These are phyloP conservation scores for Penicillium alfredii DNA, from an alignment of 495 filamentous ascomycete genomes.

Conservation along the genomic window DNA sequence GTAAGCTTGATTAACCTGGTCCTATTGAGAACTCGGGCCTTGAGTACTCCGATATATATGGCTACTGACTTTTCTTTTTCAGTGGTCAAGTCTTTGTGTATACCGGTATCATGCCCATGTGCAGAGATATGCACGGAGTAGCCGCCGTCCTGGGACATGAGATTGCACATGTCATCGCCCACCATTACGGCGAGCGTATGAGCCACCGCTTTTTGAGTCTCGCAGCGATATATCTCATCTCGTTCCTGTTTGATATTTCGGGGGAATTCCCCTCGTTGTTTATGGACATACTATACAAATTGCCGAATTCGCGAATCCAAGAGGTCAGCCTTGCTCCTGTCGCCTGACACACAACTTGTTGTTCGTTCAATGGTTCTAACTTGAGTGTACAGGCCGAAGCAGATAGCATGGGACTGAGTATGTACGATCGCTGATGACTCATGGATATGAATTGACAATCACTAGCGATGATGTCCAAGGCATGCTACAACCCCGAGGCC, in stretches of 20 bases:
- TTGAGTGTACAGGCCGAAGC: slow-evolving; percentile 59
- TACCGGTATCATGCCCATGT: slow-evolving; percentile 71
- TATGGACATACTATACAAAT: slow-evolving; percentile 57
- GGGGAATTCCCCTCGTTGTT: slow-evolving; percentile 33
- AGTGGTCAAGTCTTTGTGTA: slow-evolving; percentile 91
- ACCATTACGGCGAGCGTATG: slow-evolving; percentile 72
- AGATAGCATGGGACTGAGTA: slow-evolving; percentile 80
- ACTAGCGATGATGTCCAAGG: slow-evolving; percentile 56
- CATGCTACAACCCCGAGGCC: slow-evolving; percentile 66
- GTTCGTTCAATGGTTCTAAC: too few species aligned
- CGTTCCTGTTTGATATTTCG: slow-evolving; percentile 46
- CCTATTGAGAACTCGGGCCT: too few species aligned
- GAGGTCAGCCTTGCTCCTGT: slow-evolving; percentile 40
- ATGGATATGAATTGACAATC: too few species aligned
- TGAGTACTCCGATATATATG: background rate
- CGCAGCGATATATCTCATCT: slow-evolving; percentile 46
- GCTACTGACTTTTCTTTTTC: slow-evolving; percentile 6
- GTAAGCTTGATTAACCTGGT: slow-evolving; percentile 18
- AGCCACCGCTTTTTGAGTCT: slow-evolving; percentile 54
- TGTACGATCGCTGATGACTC: slow-evolving; percentile 13
- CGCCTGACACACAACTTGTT: too few species aligned
- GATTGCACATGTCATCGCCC: slow-evolving; percentile 86
- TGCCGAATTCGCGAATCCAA: slow-evolving; percentile 66
- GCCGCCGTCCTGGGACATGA: slow-evolving; percentile 88
- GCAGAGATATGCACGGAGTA: slow-evolving; percentile 64